phyloP scores from a whole-genome alignment of 345 rosid species.

The Moricandia arvensis region DNA sequence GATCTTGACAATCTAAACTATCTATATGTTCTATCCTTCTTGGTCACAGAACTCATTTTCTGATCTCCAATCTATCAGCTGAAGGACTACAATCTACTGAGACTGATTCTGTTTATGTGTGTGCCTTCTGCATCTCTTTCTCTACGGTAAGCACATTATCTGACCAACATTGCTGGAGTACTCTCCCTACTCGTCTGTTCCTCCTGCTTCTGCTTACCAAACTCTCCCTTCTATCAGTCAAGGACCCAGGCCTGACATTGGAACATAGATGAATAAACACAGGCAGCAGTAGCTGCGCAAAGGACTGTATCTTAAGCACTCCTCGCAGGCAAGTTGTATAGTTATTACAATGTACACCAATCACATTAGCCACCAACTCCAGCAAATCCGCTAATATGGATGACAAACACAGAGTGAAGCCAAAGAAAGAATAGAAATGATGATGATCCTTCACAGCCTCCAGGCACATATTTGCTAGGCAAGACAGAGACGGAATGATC shows the following conservation, averaged over 20 bases:
- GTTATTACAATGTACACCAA: conserved; percentile 58
- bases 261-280: conserved; percentile 54
- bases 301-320: conserved; percentile 62
- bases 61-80: neutral
- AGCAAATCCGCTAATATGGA: conserved; percentile 62
- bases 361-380: conserved; percentile 77
- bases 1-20: neutral
- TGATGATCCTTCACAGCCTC: conserved; percentile 85
- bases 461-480: conserved; percentile 63
- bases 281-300: conserved; percentile 66
- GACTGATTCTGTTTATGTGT: conserved; percentile 17
- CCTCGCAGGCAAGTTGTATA: conserved; percentile 59
- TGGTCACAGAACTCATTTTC: neutral
- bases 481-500: conserved; percentile 68
- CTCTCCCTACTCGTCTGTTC: conserved; percentile 62
- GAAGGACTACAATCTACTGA: neutral
- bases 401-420: conserved; percentile 79
- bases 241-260: conserved; percentile 42
- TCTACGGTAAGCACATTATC: conserved; percentile 44
- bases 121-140: conserved; percentile 60
- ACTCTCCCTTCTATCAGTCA: conserved; percentile 52
- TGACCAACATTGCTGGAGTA: conserved; percentile 40
- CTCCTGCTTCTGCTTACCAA: conserved; percentile 52
- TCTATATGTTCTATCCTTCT: neutral
- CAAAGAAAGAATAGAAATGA: conserved; percentile 72